Evolutionary conservation across 2,329 filamentous ascomycete species (phyloP).

Genomic region (Trichoderma breve): DNA sequence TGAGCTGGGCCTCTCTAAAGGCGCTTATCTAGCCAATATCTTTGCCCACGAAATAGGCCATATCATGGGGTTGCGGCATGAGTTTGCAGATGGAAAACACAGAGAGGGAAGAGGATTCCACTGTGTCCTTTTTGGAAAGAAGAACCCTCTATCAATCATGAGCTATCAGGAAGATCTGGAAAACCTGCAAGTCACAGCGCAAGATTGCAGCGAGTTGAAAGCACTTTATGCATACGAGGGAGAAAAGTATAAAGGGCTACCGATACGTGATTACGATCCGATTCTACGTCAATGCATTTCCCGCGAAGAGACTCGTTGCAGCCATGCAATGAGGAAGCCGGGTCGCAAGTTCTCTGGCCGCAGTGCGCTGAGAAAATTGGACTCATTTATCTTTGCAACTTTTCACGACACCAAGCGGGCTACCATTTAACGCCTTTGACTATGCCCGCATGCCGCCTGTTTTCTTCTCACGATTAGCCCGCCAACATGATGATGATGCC

Average conservation of each 20-base stretch:
- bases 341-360: background rate
- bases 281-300: fast-evolving
- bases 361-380: background rate
- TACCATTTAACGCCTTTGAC: too few species aligned
- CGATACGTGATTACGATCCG: background rate
- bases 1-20: background rate
- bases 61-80: background rate
- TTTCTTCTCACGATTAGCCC: background rate
- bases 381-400: background rate
- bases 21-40: background rate
- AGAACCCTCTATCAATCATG: background rate
- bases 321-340: background rate
- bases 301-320: background rate
- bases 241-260: background rate
- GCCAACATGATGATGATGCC: background rate
- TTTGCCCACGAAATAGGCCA: background rate
- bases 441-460: background rate
- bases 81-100: background rate
- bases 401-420: background rate
- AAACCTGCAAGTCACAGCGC: background rate
- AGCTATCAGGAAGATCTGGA: background rate
- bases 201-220: background rate
- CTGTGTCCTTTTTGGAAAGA: background rate
- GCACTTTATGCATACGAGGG: background rate
- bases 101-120: background rate